Conservation (phyloP, 176 grass and related monocot species). For the Aegilops speltoides region DNA sequence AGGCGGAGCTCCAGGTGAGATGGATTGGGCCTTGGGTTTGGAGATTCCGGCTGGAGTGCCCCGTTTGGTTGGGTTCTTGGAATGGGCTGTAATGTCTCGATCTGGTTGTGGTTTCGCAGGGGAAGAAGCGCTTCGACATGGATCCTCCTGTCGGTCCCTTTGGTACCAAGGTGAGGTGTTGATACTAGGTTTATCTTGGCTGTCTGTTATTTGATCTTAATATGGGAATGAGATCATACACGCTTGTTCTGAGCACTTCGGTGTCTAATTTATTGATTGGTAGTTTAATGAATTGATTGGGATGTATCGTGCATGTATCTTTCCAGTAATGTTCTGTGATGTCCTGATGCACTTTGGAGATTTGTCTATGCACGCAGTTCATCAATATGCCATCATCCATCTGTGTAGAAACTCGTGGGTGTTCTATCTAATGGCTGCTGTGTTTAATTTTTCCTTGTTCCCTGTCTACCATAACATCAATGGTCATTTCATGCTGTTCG, state of each 20-base stretch:
- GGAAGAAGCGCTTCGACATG: constrained; percentile 89
- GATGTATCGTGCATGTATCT: background rate
- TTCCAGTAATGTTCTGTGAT: background rate
- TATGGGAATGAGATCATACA: background rate
- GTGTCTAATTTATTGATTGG: background rate
- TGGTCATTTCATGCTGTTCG: background rate
- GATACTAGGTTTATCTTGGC: background rate
- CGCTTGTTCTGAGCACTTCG: background rate
- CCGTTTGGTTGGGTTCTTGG: background rate
- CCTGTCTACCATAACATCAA: background rate
- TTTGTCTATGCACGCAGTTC: background rate
- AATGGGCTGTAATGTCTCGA: constrained; percentile 40
- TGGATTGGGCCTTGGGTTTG: background rate
- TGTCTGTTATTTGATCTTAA: background rate
- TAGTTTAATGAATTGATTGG: background rate
- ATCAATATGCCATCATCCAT: background rate
- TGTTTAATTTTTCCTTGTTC: background rate
- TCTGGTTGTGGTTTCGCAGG: constrained; percentile 54
- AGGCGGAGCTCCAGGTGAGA: constrained; percentile 63
- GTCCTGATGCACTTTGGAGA: background rate
- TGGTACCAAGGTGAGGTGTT: constrained; percentile 77
- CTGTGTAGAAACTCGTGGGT: background rate
- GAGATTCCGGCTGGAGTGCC: constrained; percentile 6
- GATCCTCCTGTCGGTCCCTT: constrained; percentile 73
- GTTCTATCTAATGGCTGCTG: background rate